A percentile compares a stretch with the other conserved stretches of the same genome.
phyloP scores from a whole-genome alignment of 257 asterid species.

The Nicotiana paniculata region DNA sequence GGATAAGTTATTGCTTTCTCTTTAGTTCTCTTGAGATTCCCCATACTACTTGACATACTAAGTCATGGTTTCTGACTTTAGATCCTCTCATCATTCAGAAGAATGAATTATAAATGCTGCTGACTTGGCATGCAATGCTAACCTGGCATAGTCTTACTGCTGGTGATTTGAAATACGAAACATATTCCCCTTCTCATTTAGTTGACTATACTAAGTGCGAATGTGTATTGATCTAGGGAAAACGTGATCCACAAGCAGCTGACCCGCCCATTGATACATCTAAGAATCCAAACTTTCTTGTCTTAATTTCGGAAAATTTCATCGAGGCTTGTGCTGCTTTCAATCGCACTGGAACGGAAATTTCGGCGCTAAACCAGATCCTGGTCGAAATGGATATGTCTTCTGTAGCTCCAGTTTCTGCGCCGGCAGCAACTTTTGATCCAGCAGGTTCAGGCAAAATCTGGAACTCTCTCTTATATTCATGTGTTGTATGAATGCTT shows the following conservation, averaged over 20 bases:
- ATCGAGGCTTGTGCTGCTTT: conserved; percentile 70
- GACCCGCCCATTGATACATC: conserved; percentile 57
- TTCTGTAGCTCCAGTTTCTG: conserved; percentile 50
- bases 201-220: neutral
- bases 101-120: neutral
- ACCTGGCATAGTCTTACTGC: neutral
- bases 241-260: conserved; percentile 56
- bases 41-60: conserved; percentile 1
- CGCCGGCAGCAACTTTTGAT: conserved; percentile 49
- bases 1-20: neutral
- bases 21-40: neutral
- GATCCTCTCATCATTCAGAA: neutral
- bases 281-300: conserved; percentile 82
- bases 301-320: conserved; percentile 76
- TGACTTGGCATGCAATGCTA: neutral
- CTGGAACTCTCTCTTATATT: neutral
- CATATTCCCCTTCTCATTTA: neutral
- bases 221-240: conserved; percentile 48
- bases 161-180: neutral
- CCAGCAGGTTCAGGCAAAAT: conserved; percentile 46
- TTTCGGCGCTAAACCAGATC: conserved; percentile 50
- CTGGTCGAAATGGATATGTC: conserved; percentile 69
- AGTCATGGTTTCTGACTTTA: neutral
- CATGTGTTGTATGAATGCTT: conserved; percentile 8
- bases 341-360: conserved; percentile 56